Evolutionary conservation across 108 stramenopile genomes (phyloP).

Genomic region (Hondaea fermentalgiana): DNA sequence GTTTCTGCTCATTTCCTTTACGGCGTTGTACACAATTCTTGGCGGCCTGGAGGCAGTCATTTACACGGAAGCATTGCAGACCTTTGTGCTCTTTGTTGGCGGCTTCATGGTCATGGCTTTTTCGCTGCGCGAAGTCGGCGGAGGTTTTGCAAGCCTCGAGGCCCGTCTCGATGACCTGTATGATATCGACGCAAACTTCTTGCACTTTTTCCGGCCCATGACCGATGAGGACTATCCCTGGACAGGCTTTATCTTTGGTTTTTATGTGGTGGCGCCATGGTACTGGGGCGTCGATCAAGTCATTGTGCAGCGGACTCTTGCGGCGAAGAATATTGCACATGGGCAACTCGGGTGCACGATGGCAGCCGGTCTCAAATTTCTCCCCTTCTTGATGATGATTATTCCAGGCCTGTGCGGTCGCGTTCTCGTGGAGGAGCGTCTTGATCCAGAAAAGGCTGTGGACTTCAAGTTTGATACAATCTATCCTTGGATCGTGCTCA

Average conservation of each 20-base stretch:
- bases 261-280: neutral
- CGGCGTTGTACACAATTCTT: neutral
- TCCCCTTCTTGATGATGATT: neutral
- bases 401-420: neutral
- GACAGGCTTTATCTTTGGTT: neutral
- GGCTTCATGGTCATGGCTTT: neutral
- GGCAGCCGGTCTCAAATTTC: neutral
- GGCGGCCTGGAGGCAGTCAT: slow-evolving; percentile 16
- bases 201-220: neutral
- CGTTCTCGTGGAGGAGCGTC: neutral
- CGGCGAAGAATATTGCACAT: neutral
- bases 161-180: neutral
- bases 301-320: neutral
- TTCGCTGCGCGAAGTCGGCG: neutral
- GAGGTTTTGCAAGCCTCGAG: neutral
- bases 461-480: neutral
- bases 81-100: neutral
- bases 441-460: neutral
- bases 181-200: neutral
- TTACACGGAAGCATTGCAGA: neutral
- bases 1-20: neutral
- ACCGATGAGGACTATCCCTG: neutral
- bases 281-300: slow-evolving; percentile 15
- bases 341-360: neutral
- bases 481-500: slow-evolving; percentile 4